Evolutionary conservation across 202 grass and related monocot genomes (phyloP).

Genomic region (Tripidium arundinaceum): DNA sequence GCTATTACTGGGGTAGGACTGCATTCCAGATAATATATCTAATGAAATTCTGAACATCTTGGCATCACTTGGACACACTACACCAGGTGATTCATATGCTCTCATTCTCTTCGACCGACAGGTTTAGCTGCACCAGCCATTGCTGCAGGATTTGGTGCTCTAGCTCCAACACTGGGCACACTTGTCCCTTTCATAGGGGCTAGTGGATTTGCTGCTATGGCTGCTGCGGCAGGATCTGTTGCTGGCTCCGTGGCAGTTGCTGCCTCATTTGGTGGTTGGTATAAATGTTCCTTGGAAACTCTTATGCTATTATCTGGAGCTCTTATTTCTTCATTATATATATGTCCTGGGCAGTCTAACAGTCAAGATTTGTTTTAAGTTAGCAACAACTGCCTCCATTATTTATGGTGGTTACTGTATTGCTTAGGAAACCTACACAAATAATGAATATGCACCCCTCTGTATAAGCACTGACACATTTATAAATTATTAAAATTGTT

Average conservation of each 20-base stretch:
- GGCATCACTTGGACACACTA: not conserved
- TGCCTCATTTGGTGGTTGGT: slow-evolving; percentile 94
- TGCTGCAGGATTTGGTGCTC: slow-evolving; percentile 85
- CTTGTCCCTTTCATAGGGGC: slow-evolving; percentile 87
- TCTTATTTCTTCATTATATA: not conserved
- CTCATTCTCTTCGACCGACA: slow-evolving; percentile 25
- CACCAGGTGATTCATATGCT: slow-evolving; percentile 5
- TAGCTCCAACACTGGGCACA: slow-evolving; percentile 80
- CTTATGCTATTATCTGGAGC: not conserved
- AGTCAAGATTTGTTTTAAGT: not conserved
- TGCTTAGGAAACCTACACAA: not conserved
- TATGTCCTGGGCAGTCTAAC: not conserved
- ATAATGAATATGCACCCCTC: not conserved
- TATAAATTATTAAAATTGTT: not conserved
- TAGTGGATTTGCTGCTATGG: slow-evolving; percentile 96
- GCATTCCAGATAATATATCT: not conserved
- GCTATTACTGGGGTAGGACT: slow-evolving; percentile 81
- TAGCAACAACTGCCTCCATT: not conserved
- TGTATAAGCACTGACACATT: not conserved
- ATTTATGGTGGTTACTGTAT: not conserved
- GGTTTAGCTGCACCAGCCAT: slow-evolving; percentile 99
- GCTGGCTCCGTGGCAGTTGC: slow-evolving; percentile 91
- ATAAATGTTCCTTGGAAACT: not conserved
- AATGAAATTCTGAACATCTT: not conserved
- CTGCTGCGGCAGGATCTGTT: slow-evolving; percentile 81